Conservation (phyloP, 1,284 basidiomycete species). For the Tylopilus microsporus region DNA sequence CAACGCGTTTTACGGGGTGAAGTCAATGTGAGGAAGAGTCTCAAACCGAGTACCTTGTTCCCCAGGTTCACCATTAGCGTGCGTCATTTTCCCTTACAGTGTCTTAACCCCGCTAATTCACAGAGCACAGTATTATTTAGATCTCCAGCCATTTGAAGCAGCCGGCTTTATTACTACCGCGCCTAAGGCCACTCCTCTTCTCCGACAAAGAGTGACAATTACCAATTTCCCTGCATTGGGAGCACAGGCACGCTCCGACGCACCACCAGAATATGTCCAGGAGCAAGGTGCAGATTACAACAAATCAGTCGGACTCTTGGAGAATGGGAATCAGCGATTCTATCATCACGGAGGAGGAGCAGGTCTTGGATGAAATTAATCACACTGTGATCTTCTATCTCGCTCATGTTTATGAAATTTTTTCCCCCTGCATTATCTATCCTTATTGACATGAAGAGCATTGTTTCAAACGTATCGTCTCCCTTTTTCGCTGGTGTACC, state of each 20-base stretch:
- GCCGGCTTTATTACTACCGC: constrained; percentile 39
- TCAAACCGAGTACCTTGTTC: constrained; percentile 54
- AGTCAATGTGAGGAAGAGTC: constrained; percentile 41
- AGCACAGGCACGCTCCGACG: constrained; percentile 42
- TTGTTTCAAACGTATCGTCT: constrained; percentile 65
- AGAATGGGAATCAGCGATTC: constrained; percentile 56
- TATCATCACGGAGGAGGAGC: constrained; percentile 27
- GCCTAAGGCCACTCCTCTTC: constrained; percentile 29
- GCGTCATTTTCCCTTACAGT: background rate
- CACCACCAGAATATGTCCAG: constrained; percentile 51
- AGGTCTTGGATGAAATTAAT: background rate
- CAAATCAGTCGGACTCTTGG: constrained; percentile 47
- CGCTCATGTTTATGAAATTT: background rate
- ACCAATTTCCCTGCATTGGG: constrained; percentile 41
- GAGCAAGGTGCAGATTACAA: constrained; percentile 46
- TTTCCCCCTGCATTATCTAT: constrained; percentile 20
- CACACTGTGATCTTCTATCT: too few relatives aligned
- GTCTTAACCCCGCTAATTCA: background rate
- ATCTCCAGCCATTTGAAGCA: constrained; percentile 42
- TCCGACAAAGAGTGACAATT: constrained; percentile 43
- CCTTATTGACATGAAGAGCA: constrained; percentile 50
- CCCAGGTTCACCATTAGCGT: constrained; percentile 49
- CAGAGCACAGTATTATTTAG: constrained; percentile 41
- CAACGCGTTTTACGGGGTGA: constrained; percentile 47
- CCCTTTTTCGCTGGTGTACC: constrained; percentile 42